Evolutionary conservation across 1,139 yeast genomes (phyloP), one percentile per base, ranked within the genome.

Genomic region (Candida sp.): DNA sequence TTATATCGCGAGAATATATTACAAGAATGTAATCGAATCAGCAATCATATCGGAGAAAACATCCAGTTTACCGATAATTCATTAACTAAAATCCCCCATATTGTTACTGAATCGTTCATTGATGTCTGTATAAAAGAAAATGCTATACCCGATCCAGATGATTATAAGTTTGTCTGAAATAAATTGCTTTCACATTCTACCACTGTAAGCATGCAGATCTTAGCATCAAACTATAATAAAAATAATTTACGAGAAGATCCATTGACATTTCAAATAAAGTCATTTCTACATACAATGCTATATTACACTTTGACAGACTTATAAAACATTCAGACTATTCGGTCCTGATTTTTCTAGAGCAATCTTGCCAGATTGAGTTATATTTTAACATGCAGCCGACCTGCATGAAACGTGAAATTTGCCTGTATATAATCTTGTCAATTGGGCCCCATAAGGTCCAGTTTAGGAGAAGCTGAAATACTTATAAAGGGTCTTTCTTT

Each of bases 71-170:
- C 47, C 5, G 53, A 49, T 5, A 44, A 48, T n/a, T 44, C 47
- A 21, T 47, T 58, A 3, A 53, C 57, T 3, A 55, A 57, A 12
- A 64, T 79, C n/a, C 81, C 85, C 0, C 61, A 70, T 33, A 63
- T 82, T 5, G 85, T 82, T 0, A 57, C 50, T 11, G 63, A 63
- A 30, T 41, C 52, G 0, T 82, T 81, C 68, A 53, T 83, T 1
- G 58, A 58, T 21, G 64, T 58, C 5, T 69, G 79, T 35, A 70
- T 82, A 11, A 53, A 56, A 9, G 60, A 63, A 37, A 62, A 65
- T 4, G 56, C 54, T 4, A 56, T 78, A 33, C 80, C 73, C 3
- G 83, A 81, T 47, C 76, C 81, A 4, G 74, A 68, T 41, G 74
- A 69, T 50, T 60, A 50, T 46, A 61, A 59, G 46, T 53, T 38